These are phyloP conservation scores for Schizothecium vesticola DNA, from an alignment of 495 filamentous ascomycete genomes.

Conservation along the genomic window DNA sequence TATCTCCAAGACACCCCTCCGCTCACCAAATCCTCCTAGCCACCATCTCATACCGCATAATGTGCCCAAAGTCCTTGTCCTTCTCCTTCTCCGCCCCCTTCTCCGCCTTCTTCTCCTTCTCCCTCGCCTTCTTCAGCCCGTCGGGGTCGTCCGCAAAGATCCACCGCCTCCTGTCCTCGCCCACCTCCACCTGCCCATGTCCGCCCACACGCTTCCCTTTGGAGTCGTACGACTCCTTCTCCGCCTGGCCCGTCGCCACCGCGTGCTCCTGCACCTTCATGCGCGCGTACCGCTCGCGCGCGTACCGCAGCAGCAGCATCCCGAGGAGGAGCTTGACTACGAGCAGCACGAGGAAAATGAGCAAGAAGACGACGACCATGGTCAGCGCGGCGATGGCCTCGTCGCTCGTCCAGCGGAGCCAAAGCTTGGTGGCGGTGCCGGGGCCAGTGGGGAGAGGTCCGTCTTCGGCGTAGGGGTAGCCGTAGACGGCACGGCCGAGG, in stretches of 20 bases:
- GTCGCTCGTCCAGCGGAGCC: conserved; percentile 49
- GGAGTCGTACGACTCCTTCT: conserved; percentile 55
- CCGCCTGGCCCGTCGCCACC: conserved; percentile 39
- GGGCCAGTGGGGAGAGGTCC: not conserved
- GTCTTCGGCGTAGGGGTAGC: conserved; percentile 35
- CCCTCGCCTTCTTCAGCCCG: conserved; percentile 58
- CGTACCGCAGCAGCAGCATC: conserved; percentile 69
- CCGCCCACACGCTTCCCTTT: conserved; percentile 70
- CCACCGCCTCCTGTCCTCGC: conserved; percentile 77
- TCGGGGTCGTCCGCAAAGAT: conserved; percentile 84
- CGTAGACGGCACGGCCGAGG: conserved; percentile 61
- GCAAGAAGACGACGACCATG: conserved; percentile 72
- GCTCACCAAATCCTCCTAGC: conserved; percentile 41
- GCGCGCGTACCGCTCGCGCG: conserved; percentile 66
- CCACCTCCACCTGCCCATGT: conserved; percentile 79
- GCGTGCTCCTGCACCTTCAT: conserved; percentile 69
- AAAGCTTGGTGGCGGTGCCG: conserved; percentile 9
- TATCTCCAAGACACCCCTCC: not conserved
- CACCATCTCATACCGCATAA: conserved; percentile 85
- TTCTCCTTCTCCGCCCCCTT: conserved; percentile 54
- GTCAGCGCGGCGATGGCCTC: conserved; percentile 65
- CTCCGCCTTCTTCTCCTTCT: conserved; percentile 55
- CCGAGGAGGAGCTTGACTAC: conserved; percentile 79
- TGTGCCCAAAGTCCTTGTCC: conserved; percentile 52
- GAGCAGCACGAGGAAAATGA: conserved; percentile 69